Evolutionary conservation across 345 rosid species (phyloP).

Genomic region (Pistacia integerrima): DNA sequence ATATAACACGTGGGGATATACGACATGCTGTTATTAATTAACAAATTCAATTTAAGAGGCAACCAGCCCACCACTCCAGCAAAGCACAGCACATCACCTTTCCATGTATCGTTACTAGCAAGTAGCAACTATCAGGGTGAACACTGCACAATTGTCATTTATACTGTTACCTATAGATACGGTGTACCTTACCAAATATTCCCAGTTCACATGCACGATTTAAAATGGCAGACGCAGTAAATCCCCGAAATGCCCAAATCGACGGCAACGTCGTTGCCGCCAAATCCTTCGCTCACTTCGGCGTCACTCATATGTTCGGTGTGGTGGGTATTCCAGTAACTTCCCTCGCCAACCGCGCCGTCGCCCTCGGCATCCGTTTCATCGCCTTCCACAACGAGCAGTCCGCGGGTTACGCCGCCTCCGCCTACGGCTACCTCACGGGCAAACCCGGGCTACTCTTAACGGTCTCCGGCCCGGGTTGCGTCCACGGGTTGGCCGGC

Average conservation of each 20-base stretch:
- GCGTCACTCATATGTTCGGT: slow-evolving; percentile 92
- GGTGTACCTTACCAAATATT: background rate
- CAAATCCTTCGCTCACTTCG: slow-evolving; percentile 63
- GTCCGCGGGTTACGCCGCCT: slow-evolving; percentile 98
- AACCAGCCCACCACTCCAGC: background rate
- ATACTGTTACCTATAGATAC: background rate
- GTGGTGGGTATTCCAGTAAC: slow-evolving; percentile 98
- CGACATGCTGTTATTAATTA: no score
- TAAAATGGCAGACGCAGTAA: slow-evolving; percentile 34
- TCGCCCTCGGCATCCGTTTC: slow-evolving; percentile 80
- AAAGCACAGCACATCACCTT: background rate
- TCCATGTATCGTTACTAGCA: background rate
- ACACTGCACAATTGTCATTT: background rate
- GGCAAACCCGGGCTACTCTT: slow-evolving; percentile 83
- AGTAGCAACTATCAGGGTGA: no score
- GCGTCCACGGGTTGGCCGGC: slow-evolving; percentile 96
- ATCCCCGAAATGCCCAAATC: slow-evolving; percentile 26
- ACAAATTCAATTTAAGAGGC: no score
- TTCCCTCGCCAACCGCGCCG: slow-evolving; percentile 79
- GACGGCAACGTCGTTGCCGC: slow-evolving; percentile 82
- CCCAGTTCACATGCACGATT: background rate
- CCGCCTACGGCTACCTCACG: slow-evolving; percentile 90
- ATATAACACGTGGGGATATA: no score
- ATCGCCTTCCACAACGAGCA: slow-evolving; percentile 98
- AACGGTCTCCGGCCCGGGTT: slow-evolving; percentile 95